A percentile compares a stretch with the other conserved stretches of the same genome.
Conservation (phyloP, 78 protist genomes). For the Tieghemostelium lacteum region DNA sequence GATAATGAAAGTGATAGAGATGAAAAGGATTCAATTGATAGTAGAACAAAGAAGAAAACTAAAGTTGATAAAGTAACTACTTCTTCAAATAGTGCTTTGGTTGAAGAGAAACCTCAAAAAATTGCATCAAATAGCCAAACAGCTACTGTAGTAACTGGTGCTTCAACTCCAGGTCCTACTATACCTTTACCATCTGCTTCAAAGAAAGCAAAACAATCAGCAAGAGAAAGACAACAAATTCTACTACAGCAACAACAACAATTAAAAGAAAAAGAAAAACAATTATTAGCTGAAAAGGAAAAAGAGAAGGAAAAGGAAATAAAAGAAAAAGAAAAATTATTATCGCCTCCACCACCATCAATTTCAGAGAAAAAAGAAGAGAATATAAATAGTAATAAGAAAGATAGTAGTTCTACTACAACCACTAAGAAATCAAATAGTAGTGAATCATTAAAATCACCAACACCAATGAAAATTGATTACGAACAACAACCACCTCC, state of each 20-base stretch:
- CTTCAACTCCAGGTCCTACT: not conserved
- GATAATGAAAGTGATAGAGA: not conserved
- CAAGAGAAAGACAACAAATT: not conserved
- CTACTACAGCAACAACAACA: not conserved
- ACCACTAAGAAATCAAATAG: not conserved
- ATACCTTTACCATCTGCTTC: not conserved
- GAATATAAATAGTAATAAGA: too few relatives aligned
- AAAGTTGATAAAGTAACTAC: not conserved
- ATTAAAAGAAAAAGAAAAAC: not conserved
- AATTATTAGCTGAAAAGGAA: too few relatives aligned
- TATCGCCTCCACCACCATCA: too few relatives aligned
- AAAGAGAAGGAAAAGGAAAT: too few relatives aligned
- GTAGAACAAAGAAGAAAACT: not conserved
- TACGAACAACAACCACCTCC: slow-evolving; percentile 19
- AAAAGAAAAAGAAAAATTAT: too few relatives aligned
- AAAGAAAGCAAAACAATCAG: too few relatives aligned
- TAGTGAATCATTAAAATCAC: not conserved
- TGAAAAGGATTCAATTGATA: not conserved
- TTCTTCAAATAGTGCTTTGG: not conserved
- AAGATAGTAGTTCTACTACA: too few relatives aligned
- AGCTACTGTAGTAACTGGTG: too few relatives aligned
- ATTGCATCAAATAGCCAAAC: too few relatives aligned
- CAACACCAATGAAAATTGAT: not conserved
- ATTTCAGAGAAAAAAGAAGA: too few relatives aligned
- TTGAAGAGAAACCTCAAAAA: not conserved